Evolutionary conservation across 2,329 filamentous ascomycete genomes (phyloP).

Genomic region (Hymenoscyphus linearis): DNA sequence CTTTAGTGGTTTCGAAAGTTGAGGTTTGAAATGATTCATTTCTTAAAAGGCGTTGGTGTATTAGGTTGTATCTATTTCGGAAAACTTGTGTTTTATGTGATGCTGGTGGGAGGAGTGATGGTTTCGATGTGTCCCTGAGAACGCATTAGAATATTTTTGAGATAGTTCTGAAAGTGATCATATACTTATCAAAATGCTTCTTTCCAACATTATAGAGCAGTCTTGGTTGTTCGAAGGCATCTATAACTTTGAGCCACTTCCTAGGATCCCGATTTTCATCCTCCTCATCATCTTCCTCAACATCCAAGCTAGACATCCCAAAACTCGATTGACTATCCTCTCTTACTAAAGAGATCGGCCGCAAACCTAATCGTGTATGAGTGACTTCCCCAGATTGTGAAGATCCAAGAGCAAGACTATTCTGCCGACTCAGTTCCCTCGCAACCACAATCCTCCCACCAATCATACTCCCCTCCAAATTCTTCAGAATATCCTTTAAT

Average conservation of each 20-base stretch:
- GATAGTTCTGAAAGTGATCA: slow-evolving; percentile 22
- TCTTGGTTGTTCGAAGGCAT: slow-evolving; percentile 80
- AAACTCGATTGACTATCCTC: slow-evolving; percentile 65
- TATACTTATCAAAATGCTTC: slow-evolving; percentile 85
- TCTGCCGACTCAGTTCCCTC: slow-evolving; percentile 55
- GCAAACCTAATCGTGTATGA: slow-evolving; percentile 51
- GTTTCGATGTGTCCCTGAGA: slow-evolving; percentile 52
- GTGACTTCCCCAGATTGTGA: slow-evolving; percentile 46
- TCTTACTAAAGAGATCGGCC: slow-evolving; percentile 43
- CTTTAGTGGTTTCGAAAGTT: slow-evolving; percentile 58
- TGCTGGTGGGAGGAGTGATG: slow-evolving; percentile 69
- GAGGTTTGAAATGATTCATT: slow-evolving; percentile 91
- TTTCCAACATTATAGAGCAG: slow-evolving; percentile 71
- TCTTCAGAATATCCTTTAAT: slow-evolving; percentile 77
- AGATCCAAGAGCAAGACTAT: slow-evolving; percentile 56
- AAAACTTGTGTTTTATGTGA: slow-evolving; percentile 81
- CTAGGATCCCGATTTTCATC: slow-evolving; percentile 59
- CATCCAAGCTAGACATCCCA: slow-evolving; percentile 47
- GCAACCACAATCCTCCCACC: slow-evolving; percentile 65
- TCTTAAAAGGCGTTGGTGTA: slow-evolving; percentile 85
- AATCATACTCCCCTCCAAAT: slow-evolving; percentile 80
- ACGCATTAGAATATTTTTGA: slow-evolving; percentile 9
- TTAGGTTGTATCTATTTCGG: slow-evolving; percentile 83
- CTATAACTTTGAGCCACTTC: slow-evolving; percentile 78
- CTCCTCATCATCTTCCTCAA: slow-evolving; percentile 51